These are phyloP conservation scores for Arthrobotrys sinensis DNA, from an alignment of 2,329 filamentous ascomycete genomes.

Conservation along the genomic window DNA sequence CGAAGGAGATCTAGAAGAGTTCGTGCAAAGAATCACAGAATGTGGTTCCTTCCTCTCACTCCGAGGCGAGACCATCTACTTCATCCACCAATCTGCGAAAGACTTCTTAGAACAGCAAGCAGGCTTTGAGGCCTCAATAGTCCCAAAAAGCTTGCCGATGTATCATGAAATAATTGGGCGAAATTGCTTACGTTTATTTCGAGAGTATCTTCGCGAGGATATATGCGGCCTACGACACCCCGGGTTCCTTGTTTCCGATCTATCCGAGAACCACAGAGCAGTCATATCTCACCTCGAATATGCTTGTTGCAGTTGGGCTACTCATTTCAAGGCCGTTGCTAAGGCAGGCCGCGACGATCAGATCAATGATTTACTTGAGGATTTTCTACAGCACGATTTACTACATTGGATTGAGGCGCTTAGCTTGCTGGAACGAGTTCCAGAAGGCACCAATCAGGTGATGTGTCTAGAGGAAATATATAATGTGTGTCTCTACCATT, in stretches of 20 bases:
- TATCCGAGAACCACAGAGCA: neutral
- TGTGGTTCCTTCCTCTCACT: neutral
- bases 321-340: neutral
- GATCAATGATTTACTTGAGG: neutral
- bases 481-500: neutral
- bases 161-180: neutral
- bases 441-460: neutral
- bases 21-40: too few species aligned
- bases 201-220: neutral
- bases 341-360: too few species aligned
- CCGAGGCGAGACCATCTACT: neutral
- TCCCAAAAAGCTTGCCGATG: neutral
- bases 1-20: too few species aligned
- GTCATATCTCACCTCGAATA: neutral
- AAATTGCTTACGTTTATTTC: neutral
- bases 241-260: neutral
- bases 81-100: constrained; percentile 10
- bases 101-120: neutral
- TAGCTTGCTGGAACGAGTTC: neutral
- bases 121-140: neutral
- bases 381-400: neutral
- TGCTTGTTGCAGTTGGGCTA: constrained; percentile 6
- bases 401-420: constrained; percentile 4
- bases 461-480: neutral
- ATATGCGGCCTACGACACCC: neutral